A percentile compares a stretch with the other conserved stretches of the same genome.
These are phyloP conservation scores for Penicillium sp. DNA, from an alignment of 2,329 filamentous ascomycete genomes.

Conservation along the genomic window DNA sequence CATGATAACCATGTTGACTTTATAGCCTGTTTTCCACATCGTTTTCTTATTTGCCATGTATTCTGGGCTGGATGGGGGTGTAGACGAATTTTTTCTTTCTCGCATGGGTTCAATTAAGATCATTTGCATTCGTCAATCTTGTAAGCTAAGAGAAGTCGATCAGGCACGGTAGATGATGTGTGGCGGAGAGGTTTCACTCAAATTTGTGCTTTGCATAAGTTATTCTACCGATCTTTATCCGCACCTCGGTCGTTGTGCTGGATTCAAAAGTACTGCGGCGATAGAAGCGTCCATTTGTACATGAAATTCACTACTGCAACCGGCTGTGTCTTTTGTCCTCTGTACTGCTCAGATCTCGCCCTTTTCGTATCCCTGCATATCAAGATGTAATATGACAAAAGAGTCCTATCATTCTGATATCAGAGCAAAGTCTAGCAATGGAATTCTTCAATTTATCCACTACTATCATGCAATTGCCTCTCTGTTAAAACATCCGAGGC, in stretches of 20 bases:
- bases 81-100: slow-evolving; percentile 12
- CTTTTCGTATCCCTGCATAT: not conserved
- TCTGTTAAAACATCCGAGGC: slow-evolving; percentile 5
- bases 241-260: not conserved
- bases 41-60: slow-evolving; percentile 9
- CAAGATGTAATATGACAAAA: not conserved
- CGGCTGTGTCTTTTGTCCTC: not conserved
- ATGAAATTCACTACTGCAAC: no score
- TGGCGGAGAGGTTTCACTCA: not conserved
- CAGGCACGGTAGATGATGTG: no score
- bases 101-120: slow-evolving; percentile 10
- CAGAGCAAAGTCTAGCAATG: no score
- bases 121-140: slow-evolving; percentile 11
- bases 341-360: not conserved
- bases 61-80: slow-evolving; percentile 22
- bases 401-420: not conserved
- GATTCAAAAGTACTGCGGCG: not conserved
- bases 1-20: slow-evolving; percentile 28
- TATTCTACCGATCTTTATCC: not conserved
- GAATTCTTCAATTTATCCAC: no score
- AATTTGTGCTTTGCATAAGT: not conserved
- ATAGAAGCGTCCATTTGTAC: not conserved
- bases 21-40: slow-evolving; percentile 18
- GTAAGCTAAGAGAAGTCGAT: not conserved
- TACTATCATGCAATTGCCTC: not conserved